Conservation (phyloP, 1,284 basidiomycete genomes). For the Ganoderma multipileum region DNA sequence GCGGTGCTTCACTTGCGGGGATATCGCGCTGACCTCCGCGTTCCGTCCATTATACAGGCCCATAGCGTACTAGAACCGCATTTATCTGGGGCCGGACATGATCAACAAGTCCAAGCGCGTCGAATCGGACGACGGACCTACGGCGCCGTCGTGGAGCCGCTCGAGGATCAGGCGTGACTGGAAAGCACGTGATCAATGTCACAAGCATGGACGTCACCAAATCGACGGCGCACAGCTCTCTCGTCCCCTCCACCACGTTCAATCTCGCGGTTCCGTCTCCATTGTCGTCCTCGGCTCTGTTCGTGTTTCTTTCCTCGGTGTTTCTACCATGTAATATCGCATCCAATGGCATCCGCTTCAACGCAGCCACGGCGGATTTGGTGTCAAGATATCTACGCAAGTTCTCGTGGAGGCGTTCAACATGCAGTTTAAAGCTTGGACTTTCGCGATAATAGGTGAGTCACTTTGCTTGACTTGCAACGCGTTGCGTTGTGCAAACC, state of each 20-base stretch:
- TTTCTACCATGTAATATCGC: not conserved
- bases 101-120: not conserved
- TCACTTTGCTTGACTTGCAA: not conserved
- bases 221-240: too few species aligned
- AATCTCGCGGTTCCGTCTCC: not conserved
- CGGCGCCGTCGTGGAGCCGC: not conserved
- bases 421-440: not conserved
- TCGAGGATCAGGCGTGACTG: not conserved
- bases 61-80: not conserved
- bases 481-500: not conserved
- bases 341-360: not conserved
- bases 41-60: not conserved
- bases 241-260: not conserved
- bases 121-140: not conserved
- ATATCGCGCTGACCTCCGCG: not conserved
- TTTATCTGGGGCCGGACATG: not conserved
- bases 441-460: not conserved
- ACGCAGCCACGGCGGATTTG: too few species aligned
- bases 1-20: not conserved
- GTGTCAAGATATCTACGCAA: too few species aligned
- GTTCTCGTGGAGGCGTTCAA: too few species aligned
- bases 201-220: too few species aligned
- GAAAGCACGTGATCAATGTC: not conserved
- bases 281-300: not conserved
- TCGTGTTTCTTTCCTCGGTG: not conserved